Conservation (phyloP, 2,329 filamentous ascomycete genomes). For the Paraphaeosphaeria minitans region DNA sequence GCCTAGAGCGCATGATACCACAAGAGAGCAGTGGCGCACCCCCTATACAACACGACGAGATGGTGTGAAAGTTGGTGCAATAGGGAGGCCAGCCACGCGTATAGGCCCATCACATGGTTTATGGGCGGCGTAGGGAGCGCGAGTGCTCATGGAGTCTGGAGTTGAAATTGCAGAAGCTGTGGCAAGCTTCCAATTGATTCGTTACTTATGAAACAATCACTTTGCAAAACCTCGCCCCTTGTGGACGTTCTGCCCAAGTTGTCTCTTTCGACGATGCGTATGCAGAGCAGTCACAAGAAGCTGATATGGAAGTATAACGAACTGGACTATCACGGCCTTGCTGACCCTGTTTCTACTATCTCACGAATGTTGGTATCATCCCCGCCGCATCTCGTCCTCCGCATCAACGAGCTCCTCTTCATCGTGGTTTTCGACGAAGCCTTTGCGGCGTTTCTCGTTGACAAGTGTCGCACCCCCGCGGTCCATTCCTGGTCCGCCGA, state of each 20-base stretch:
- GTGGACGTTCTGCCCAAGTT: not conserved
- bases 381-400: slow-evolving; percentile 23
- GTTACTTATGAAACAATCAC: not conserved
- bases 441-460: slow-evolving; percentile 56
- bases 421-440: slow-evolving; percentile 57
- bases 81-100: not conserved
- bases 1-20: slow-evolving; percentile 1
- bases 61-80: not conserved
- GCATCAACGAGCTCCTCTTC: slow-evolving; percentile 50
- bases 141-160: slow-evolving; percentile 16
- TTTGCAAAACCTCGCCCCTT: not conserved
- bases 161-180: slow-evolving; percentile 6
- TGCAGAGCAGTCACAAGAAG: not conserved
- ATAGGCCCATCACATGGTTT: not conserved
- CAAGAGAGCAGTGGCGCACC: not conserved
- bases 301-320: not conserved
- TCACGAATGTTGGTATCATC: not conserved
- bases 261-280: not conserved
- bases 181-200: slow-evolving; percentile 1
- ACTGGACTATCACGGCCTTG: not conserved
- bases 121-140: slow-evolving; percentile 7
- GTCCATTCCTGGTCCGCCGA: slow-evolving; percentile 60
- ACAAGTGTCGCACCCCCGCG: slow-evolving; percentile 59
- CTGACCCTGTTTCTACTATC: not conserved
- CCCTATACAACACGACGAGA: not conserved